These are phyloP conservation scores for Lachnellula arida DNA, from an alignment of 2,329 filamentous ascomycete species.

Conservation along the genomic window DNA sequence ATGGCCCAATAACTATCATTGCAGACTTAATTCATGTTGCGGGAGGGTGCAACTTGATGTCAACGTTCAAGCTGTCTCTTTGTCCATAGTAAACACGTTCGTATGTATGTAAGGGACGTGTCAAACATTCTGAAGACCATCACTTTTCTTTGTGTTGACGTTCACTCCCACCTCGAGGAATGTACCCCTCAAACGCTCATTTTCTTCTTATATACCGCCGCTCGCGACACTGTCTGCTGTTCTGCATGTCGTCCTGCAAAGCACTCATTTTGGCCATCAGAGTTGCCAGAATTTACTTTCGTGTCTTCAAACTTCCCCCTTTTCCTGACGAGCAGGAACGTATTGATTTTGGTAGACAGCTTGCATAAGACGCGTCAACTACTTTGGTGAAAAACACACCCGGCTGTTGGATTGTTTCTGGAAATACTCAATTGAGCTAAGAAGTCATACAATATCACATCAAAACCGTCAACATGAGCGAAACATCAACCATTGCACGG, in stretches of 20 bases:
- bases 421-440: not conserved
- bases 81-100: not conserved
- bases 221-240: not conserved
- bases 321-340: not conserved
- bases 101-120: not conserved
- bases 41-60: not conserved
- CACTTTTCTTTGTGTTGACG: slow-evolving; percentile 6
- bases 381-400: not conserved
- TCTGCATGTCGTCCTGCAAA: slow-evolving; percentile 9
- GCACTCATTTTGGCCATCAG: slow-evolving; percentile 8
- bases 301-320: slow-evolving; percentile 5
- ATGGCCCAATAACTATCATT: not conserved
- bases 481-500: slow-evolving; percentile 3
- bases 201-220: not conserved
- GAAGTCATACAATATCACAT: not conserved
- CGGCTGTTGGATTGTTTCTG: not conserved
- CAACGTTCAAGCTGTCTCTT: slow-evolving; percentile 1
- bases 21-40: slow-evolving; percentile 5
- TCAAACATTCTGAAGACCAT: slow-evolving; percentile 1
- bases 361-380: not conserved
- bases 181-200: not conserved
- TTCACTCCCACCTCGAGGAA: not conserved
- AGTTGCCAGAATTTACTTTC: slow-evolving; percentile 10
- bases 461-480: slow-evolving; percentile 4
- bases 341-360: not conserved